Evolutionary conservation across 176 grass and related monocot species (phyloP), one percentile per base, ranked within the genome.

Genomic region (Hyparrhenia diplandra): DNA sequence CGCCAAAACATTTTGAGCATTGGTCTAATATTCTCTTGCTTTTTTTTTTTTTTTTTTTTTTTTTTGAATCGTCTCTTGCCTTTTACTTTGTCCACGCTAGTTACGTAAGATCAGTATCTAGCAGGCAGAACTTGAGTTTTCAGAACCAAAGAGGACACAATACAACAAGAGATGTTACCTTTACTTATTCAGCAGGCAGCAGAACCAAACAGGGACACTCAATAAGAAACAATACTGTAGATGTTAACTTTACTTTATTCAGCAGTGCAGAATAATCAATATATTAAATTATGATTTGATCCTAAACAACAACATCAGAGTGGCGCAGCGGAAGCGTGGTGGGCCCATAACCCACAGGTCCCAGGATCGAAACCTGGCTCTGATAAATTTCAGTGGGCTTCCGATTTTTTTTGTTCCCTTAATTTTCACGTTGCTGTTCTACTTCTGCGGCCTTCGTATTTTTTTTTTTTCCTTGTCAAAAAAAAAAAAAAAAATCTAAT

Each of bases 271-370:
- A 32, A 32, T 2, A 54, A 5, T 1, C 13, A 5, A 46, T 16
- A 46, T 16, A 46, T 46, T 2, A 13, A 16, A 0, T 1, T 13
- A 13, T 45, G 2, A 4, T 16, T 16, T 46, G 42, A 3, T 13
- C 12, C 3, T 46, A 13, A 1, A 5, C 43, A 46, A 5, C 43
- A 46, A 5, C 13, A 47, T 47, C 94, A 97, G 75, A 99, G 90
- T 95, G 92, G 86, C 85, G 90, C 88, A 95, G 96, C 84, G 85
- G 88, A 95, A 94, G 89, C 94, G 94, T 97, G 87, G 85, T 97
- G 92, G 92, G 88, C 94, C 91, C 91, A 94, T 97, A 97, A 97
- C 94, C 88, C 90, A 93, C 90, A 98, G 92, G 88, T 89, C 92
- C 70, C 88, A 92, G 88, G 85, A 92, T 94, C 83, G 88, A 92